Base-by-base conservation (phyloP, 2,329 filamentous ascomycete species). In the Cladosporium phlei region DNA sequence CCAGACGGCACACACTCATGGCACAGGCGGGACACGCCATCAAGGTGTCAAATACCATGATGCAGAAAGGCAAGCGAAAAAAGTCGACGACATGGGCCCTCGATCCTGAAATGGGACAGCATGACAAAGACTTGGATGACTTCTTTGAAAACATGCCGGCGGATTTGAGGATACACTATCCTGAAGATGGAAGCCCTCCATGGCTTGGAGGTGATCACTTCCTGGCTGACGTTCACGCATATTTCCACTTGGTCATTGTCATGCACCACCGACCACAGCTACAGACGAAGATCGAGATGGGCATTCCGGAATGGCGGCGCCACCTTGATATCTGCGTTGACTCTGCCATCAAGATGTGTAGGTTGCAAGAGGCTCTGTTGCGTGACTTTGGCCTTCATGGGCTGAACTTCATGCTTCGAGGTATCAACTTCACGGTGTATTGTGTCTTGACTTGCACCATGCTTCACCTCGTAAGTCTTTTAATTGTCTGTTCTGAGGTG, bases 351-450 rank as follows among this genome's bases (percentile, higher is more conserved):
- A 79, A 78, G 30, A 76, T 97, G 40, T 96, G 90, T 66, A 82
- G 86, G 50, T 68, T 96, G 5, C 89, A 96, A 61, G 91, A 97
- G 67, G 84, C 84, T 2, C 80, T 95, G 27, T 62, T 95, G 49
- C 77, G 84, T 45, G 78, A 79, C 0, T 95, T 83, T 64, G 88
- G 89, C 2, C 71, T 95, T 50, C 79, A 79, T 12, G 91, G 90
- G 0, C 73, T 97, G 12, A 76, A 93, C 57, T 94, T 85, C 68
- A 96, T 96, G 91, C 85, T 91, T 60, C 79, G 91, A 55, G 91
- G 91, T 29, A 89, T 95, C 63, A 95, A 90, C 66, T 97, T 95
- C 60, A 88, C 88, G 5, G 88, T 97, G n/a, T 97, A 97, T 61
- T 82, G 84, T 47, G 82, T 95, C 20, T 71, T 97, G 35, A 93